Evolutionary conservation across 352 stramenopile genomes (phyloP), one percentile per base, ranked within the genome.

Genomic region (Phytopythium delawarense): DNA sequence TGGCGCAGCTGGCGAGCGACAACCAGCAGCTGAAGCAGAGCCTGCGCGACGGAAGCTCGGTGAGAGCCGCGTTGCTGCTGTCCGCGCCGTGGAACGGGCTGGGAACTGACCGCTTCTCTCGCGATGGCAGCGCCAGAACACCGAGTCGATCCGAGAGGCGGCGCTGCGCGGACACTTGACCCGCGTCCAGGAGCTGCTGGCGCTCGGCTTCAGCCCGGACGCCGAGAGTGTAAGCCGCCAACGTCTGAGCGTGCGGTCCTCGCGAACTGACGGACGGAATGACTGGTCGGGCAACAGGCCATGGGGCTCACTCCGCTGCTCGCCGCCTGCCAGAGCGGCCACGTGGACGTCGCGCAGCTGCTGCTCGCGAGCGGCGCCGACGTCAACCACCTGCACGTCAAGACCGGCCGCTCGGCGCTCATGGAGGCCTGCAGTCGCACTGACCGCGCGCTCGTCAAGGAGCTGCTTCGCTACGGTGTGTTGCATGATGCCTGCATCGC

Each of bases 231-330:
- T 91, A 64, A 16, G 67, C 66, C 28, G 12, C 46, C 15, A 16
- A 23, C 18, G 11, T 13, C 30, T 52, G 21, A 12, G 28, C 16
- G 44, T n/a, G 7, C 62, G 11, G 15, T 7, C 15, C 18, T 39
- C 2, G 12, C 48, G 34, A 53, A 11, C 13, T 34, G 16, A 46
- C 7, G 50, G 39, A 57, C 54, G 64, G 3, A 54, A 12, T 42
- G 58, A 1, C 58, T 30, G 25, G 25, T 3, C 25, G 25, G 25
- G 25, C 25, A 30, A 30, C 25, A 89, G 82, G 82, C 79, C 0
- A 88, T 89, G 78, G 82, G 82, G 2, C 68, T 91, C 25, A 91
- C 79, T 11, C 79, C 82, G 9, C 69, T 91, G 28, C 54, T 85
- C 25, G 82, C 75, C 48, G 79, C 78, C 2, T 83, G 78, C 32